Conservation (phyloP, 2,329 filamentous ascomycete genomes). For the Pseudogymnoascus sp. region DNA sequence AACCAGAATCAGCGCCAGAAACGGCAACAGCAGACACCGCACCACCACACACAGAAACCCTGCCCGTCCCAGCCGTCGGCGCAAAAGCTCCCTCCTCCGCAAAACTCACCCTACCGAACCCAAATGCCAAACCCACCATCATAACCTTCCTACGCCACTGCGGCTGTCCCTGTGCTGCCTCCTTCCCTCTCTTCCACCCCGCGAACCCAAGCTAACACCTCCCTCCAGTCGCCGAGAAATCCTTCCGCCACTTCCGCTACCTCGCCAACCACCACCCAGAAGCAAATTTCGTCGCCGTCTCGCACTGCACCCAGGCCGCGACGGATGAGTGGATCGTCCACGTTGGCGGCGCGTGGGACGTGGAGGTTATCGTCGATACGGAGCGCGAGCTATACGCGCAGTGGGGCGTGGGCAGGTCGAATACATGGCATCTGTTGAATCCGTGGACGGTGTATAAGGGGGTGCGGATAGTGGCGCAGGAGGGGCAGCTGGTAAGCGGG, state of each 20-base stretch:
- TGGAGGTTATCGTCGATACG: constrained; percentile 52
- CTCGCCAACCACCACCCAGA: constrained; percentile 42
- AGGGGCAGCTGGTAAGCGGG: constrained; percentile 54
- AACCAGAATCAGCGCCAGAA: constrained; percentile 23
- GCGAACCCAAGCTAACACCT: background rate
- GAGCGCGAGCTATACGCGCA: constrained; percentile 51
- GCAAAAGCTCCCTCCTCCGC: constrained; percentile 46
- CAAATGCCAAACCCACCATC: constrained; percentile 47
- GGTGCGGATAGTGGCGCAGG: constrained; percentile 48
- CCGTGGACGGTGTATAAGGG: constrained; percentile 49
- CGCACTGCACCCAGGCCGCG: constrained; percentile 51
- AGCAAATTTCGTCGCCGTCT: constrained; percentile 53
- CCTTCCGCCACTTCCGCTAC: constrained; percentile 46
- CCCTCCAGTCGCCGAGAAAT: constrained; percentile 56
- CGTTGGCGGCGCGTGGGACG: constrained; percentile 31
- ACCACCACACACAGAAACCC: constrained; percentile 23
- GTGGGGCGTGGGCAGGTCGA: constrained; percentile 57
- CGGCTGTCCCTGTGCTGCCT: constrained; percentile 57
- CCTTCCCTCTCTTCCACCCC: background rate
- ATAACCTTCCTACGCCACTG: constrained; percentile 65
- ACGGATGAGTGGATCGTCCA: constrained; percentile 34
- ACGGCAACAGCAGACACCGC: constrained; percentile 30
- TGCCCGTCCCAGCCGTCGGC: constrained; percentile 40
- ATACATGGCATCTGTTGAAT: constrained; percentile 54
- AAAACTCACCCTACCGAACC: constrained; percentile 43